Percentiles rank a stretch among this genome's conserved stretches.
Evolutionary conservation across 1,284 basidiomycete genomes (phyloP).

Genomic region (Clitocybe nebularis): DNA sequence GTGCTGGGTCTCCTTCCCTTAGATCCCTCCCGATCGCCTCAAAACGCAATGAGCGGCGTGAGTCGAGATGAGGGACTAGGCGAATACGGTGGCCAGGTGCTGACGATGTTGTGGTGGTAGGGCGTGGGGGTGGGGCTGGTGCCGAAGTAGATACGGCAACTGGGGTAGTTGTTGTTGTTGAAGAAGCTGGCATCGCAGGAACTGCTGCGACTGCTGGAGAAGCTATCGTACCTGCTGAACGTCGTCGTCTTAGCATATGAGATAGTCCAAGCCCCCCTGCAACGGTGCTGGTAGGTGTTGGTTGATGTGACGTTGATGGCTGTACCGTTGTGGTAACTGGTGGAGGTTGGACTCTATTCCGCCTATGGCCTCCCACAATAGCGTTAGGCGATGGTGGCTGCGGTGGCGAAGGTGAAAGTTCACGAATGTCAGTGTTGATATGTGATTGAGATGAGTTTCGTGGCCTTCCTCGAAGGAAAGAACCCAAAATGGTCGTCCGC

Average conservation of each 20-base stretch:
- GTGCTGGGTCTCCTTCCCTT: constrained; percentile 57
- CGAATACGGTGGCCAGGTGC: constrained; percentile 56
- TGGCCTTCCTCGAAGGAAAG: constrained; percentile 43
- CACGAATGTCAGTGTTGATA: constrained; percentile 26
- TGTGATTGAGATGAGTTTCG: constrained; percentile 42
- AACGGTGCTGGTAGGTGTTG: constrained; percentile 14
- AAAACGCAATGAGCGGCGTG: constrained; percentile 85
- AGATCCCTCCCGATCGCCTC: constrained; percentile 90
- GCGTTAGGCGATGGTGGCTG: constrained; percentile 23
- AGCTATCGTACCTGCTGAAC: constrained; percentile 42
- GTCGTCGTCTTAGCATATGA: constrained; percentile 46
- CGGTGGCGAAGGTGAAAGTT: constrained; percentile 32
- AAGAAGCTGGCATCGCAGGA: not conserved
- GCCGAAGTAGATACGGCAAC: not conserved
- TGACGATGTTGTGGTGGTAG: constrained; percentile 2
- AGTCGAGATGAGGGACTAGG: constrained; percentile 92
- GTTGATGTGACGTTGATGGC: constrained; percentile 16
- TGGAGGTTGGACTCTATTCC: constrained; percentile 8
- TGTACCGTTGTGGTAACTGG: constrained; percentile 1
- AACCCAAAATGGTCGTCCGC: constrained; percentile 37
- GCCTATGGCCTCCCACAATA: constrained; percentile 13
- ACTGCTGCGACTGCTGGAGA: constrained; percentile 13
- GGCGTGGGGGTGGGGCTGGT: not conserved
- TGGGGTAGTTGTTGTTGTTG: not conserved
- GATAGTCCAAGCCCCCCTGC: constrained; percentile 33